Evolutionary conservation across 75 land plant species (phyloP), one percentile per base, ranked within the genome.

Genomic region (Pinus tabuliformis): DNA sequence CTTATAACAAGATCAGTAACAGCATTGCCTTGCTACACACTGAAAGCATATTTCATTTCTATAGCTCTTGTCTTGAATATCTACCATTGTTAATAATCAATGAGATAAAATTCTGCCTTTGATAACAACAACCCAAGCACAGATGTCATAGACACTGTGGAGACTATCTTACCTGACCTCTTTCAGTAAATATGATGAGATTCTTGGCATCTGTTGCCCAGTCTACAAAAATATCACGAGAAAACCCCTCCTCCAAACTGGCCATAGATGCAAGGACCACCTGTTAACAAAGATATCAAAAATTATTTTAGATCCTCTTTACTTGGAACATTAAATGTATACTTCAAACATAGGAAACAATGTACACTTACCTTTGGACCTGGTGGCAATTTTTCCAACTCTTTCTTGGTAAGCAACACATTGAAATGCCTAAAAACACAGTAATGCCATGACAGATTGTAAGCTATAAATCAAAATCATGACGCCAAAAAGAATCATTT

Each of bases 241-340:
- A 92, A 78, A 90, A 96, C 1, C 99, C 99, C 24, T 84, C 86
- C 81, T 96, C 99, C 84, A 96, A 88, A 83, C 99, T 96, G 20
- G 94, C 97, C 97, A 93, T 93, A 11, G 99, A 96, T 82, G 99
- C 89, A 77, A 96, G 83, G 73, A 96, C 94, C 71, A 96, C 89
- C 99, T 96, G 77, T 30, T 66, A 52, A 77, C 17, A 65, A 73
- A 78, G 37, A 74, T 24, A 73, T 39, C n/a, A 78, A 57, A 61
- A 8, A 20, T 37, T 11, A 56, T 61, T 30, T 81, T 4, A 81
- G 57, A 59, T n/a, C 17, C 6, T 62, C 3, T 62, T 37, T 5
- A 21, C 37, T n/a, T 5, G 72, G 26, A 58, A 45, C 17, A 22
- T 68, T 17, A 28, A 76, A 63, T 42, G 42, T 24, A 62, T 16